A percentile compares a stretch with the other conserved stretches of the same genome.
Conservation (phyloP, 805 yeast genomes). For the Jamesozyma jinghongensis region DNA sequence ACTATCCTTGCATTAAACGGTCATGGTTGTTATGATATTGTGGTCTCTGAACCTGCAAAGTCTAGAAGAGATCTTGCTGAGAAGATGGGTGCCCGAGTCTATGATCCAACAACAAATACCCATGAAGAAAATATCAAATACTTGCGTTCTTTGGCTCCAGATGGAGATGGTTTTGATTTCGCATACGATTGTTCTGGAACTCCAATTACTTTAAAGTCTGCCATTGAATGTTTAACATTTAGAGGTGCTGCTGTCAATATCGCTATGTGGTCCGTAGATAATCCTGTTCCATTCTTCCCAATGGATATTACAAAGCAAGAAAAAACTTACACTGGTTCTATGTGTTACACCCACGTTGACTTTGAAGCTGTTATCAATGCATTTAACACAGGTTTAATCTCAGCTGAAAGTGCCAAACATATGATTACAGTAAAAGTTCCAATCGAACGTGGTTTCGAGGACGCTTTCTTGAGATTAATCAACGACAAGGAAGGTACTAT, state of each 20-base stretch:
- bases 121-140: constrained; percentile 33
- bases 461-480: constrained; percentile 43
- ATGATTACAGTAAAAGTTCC: constrained; percentile 47
- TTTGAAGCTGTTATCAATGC: constrained; percentile 51
- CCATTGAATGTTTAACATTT: constrained; percentile 41
- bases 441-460: constrained; percentile 41
- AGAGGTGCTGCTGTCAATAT: constrained; percentile 54
- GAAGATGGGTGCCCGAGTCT: constrained; percentile 39
- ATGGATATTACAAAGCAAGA: constrained; percentile 50
- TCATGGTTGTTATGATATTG: constrained; percentile 41
- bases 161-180: constrained; percentile 40
- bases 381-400: constrained; percentile 38
- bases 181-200: constrained; percentile 48
- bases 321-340: constrained; percentile 49
- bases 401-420: constrained; percentile 34
- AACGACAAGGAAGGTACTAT: constrained; percentile 48
- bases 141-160: constrained; percentile 34
- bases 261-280: constrained; percentile 51
- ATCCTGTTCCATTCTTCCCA: constrained; percentile 42
- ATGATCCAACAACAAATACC: constrained; percentile 38
- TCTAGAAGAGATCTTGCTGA: constrained; percentile 44
- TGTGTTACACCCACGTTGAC: constrained; percentile 52
- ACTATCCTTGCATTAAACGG: constrained; percentile 50
- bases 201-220: constrained; percentile 41
- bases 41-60: constrained; percentile 45